Base-by-base conservation (phyloP, 495 filamentous ascomycete genomes). In the Aspergillus funiculosus region DNA sequence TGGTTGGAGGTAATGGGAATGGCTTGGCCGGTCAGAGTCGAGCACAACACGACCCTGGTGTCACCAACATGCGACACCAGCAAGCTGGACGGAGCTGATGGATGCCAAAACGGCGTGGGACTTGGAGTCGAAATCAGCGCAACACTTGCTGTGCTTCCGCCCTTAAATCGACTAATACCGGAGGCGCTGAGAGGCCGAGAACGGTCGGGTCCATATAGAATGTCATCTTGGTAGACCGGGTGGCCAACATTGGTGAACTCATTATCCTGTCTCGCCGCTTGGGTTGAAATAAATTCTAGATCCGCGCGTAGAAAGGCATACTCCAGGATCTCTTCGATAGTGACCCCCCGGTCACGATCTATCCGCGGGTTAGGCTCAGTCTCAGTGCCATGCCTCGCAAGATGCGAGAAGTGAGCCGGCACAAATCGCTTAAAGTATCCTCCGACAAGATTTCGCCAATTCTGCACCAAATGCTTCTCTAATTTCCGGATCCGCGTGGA, bases 251-350 rank as follows among this genome's bases (percentile, higher is more conserved):
- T 64, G 35, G 80, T 76, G 9, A 76, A 66, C 53, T 89, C 84
- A 50, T 85, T 75, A 52, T 88, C 81, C 17, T 76, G 77, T 54
- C 86, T 86, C 27, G 75, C 74, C 2, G 83, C 86, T 66, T 95
- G 89, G 8, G 85, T 86, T 8, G 83, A 79, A 52, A 96, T 79
- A 59, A 98, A 97, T 64, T 95, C 88, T 42, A 95, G 76, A 66
- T 98, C 92, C 9, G 87, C 85, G 46, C 84, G 82, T 28, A 98
- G 76, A 59, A 98, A 97, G 21, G 92, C 88, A 66, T 95, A 95
- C 42, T 82, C 83, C 32, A 97, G 67, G 28, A 66, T 56, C 38
- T 74, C 71, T 46, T 74, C 71, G 17, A 74, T 69, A 64, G 66
- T 77, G 19, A 65, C 60, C 5, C 56, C 52, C 6, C 58, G 22